Percentiles rank a stretch among this genome's conserved stretches.
phyloP scores from a whole-genome alignment of 2,329 filamentous ascomycete species.

The Hypomyces perniciosus region DNA sequence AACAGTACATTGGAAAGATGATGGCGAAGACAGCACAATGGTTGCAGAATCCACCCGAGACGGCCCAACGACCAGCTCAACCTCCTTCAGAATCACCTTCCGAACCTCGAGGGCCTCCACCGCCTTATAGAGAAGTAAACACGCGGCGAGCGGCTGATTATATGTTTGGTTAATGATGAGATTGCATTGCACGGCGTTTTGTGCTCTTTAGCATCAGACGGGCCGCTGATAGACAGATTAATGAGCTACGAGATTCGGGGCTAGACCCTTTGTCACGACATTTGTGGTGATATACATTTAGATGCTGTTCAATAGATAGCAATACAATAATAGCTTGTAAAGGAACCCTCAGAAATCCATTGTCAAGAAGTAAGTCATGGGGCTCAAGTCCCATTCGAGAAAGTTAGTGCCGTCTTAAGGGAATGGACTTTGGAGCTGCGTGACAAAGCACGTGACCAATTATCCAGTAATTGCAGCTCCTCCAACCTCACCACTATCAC shows the following conservation, averaged over 20 bases:
- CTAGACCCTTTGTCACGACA: no score
- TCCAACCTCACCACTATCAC: conserved; percentile 23
- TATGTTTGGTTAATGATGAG: conserved; percentile 13
- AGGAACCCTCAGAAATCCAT: no score
- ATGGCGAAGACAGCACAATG: conserved; percentile 46
- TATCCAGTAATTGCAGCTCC: conserved; percentile 1
- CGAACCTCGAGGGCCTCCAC: conserved; percentile 17
- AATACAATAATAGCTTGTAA: no score
- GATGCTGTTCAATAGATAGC: no score
- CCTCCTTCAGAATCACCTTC: conserved; percentile 8
- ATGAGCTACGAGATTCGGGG: background rate
- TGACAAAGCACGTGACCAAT: conserved; percentile 1
- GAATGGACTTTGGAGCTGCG: background rate
- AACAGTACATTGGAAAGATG: conserved; percentile 70
- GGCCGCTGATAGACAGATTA: conserved; percentile 3
- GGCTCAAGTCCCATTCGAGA: no score
- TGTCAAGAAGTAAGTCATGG: no score
- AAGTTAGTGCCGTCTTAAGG: no score
- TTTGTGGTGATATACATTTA: no score
- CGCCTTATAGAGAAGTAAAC: conserved; percentile 17
- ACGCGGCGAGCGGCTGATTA: conserved; percentile 1
- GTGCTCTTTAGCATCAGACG: background rate
- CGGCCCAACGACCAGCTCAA: conserved; percentile 6
- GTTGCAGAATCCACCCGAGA: conserved; percentile 15
- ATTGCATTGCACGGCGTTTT: conserved; percentile 8